Percentiles rank a stretch among this genome's conserved stretches.
Conservation (phyloP, 1,139 yeast species). For the Candida sp. region DNA sequence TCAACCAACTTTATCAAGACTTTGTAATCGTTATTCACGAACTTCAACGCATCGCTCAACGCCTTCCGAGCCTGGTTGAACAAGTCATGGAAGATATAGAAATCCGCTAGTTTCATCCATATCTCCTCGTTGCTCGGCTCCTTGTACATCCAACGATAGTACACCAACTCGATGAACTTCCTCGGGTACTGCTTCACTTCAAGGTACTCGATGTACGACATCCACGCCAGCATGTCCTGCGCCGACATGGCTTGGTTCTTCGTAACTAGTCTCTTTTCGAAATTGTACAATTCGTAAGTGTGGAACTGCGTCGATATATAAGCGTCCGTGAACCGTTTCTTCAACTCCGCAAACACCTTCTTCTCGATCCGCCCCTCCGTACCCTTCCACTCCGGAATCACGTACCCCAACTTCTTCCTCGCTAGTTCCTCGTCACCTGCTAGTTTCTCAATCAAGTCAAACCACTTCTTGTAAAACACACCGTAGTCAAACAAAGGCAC, state of each 20-base stretch:
- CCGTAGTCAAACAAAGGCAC: constrained; percentile 81
- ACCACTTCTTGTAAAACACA: constrained; percentile 50
- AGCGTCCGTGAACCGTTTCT: constrained; percentile 52
- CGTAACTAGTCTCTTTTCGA: constrained; percentile 58
- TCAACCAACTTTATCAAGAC: constrained; percentile 44
- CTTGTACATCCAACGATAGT: constrained; percentile 60
- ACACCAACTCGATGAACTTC: constrained; percentile 41
- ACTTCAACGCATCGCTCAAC: constrained; percentile 35
- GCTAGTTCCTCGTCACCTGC: constrained; percentile 27
- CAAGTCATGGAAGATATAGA: constrained; percentile 31
- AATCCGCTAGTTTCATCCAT: constrained; percentile 68
- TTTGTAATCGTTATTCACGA: constrained; percentile 24
- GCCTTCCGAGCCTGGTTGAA: constrained; percentile 38
- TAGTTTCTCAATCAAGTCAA: constrained; percentile 42
- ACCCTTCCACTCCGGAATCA: constrained; percentile 27
- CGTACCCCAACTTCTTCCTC: constrained; percentile 16
- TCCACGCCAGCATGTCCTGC: constrained; percentile 63
- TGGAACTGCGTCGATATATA: constrained; percentile 66
- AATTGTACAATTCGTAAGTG: constrained; percentile 63
- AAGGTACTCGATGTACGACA: constrained; percentile 58
- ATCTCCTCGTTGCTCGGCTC: constrained; percentile 57
- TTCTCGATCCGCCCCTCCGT: constrained; percentile 20
- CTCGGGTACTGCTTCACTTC: constrained; percentile 40
- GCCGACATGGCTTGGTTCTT: constrained; percentile 52
- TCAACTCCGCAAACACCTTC: constrained; percentile 32